These are phyloP conservation scores for Begonia masoniana DNA, from an alignment of 306 rosid genomes.

Conservation along the genomic window DNA sequence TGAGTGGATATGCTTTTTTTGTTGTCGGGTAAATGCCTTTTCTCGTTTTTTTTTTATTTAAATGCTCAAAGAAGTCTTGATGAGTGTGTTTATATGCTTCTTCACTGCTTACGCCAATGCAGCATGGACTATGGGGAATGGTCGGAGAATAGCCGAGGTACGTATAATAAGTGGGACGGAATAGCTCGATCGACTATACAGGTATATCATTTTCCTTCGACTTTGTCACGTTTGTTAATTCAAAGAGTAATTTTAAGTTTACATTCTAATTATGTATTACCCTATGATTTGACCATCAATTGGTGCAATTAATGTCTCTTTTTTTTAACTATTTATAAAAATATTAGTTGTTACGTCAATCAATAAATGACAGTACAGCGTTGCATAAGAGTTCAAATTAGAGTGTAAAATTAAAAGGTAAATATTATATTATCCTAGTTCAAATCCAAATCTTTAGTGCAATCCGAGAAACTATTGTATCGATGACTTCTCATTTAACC, in stretches of 20 bases:
- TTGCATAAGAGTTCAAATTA: too few relatives aligned
- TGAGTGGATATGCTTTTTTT: conserved; percentile 85
- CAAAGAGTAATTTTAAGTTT: background rate
- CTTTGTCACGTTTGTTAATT: background rate
- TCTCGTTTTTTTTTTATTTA: background rate
- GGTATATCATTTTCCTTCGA: conserved; percentile 27
- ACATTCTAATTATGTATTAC: background rate
- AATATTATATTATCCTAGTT: too few relatives aligned
- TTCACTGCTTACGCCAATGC: background rate
- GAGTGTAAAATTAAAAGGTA: too few relatives aligned
- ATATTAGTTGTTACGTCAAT: too few relatives aligned
- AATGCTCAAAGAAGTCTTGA: background rate
- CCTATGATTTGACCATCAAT: too few relatives aligned
- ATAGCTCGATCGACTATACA: conserved; percentile 79
- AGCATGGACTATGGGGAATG: conserved; percentile 98
- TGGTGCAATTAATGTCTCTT: too few relatives aligned
- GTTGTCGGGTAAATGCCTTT: conserved; percentile 61
- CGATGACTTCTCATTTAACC: too few relatives aligned
- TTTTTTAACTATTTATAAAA: too few relatives aligned
- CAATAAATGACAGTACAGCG: too few relatives aligned
- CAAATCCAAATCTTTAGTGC: too few relatives aligned
- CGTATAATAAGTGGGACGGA: conserved; percentile 98
- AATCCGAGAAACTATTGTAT: too few relatives aligned
- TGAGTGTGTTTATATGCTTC: background rate
- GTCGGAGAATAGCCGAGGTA: conserved; percentile 90